These are phyloP conservation scores for Physcomitrium patens DNA, from an alignment of 225 moss, liverwort and hornwort genomes.

Conservation along the genomic window DNA sequence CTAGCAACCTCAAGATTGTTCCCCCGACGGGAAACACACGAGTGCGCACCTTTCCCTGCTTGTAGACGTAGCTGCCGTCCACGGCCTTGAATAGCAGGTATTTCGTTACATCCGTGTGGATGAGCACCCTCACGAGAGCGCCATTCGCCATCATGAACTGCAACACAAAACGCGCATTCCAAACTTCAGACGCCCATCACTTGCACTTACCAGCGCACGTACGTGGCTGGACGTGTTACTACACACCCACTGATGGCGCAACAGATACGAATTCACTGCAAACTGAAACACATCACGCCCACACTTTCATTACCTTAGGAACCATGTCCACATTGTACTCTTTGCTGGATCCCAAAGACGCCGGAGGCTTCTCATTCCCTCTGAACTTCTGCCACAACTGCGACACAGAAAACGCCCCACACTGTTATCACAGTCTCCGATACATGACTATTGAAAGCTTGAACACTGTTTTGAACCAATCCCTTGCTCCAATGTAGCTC, in stretches of 20 bases:
- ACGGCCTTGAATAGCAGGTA: constrained; percentile 79
- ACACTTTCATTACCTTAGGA: constrained; percentile 56
- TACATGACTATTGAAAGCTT: no score
- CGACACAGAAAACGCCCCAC: constrained; percentile 16
- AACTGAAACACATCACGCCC: not conserved
- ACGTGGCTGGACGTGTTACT: not conserved
- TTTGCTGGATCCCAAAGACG: constrained; percentile 66
- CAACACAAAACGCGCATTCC: constrained; percentile 5
- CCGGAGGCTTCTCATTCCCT: constrained; percentile 63
- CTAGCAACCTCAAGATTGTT: not conserved
- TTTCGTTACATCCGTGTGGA: constrained; percentile 78
- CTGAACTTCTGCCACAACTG: constrained; percentile 77
- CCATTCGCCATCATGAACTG: constrained; percentile 90
- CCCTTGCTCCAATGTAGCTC: no score
- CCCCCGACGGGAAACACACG: not conserved
- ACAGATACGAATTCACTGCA: not conserved
- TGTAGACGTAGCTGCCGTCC: constrained; percentile 78
- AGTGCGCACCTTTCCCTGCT: constrained; percentile 68
- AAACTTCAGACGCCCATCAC: constrained; percentile 5
- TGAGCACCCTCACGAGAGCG: constrained; percentile 69
- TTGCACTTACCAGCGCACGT: not conserved
- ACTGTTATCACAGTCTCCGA: constrained; percentile 7
- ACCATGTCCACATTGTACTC: constrained; percentile 90
- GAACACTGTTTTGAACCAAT: no score
- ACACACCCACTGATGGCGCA: not conserved